Percentiles rank a stretch among this genome's conserved stretches.
phyloP scores from a whole-genome alignment of 228 moss, liverwort and hornwort species.

The Sphagnum magellanicum region DNA sequence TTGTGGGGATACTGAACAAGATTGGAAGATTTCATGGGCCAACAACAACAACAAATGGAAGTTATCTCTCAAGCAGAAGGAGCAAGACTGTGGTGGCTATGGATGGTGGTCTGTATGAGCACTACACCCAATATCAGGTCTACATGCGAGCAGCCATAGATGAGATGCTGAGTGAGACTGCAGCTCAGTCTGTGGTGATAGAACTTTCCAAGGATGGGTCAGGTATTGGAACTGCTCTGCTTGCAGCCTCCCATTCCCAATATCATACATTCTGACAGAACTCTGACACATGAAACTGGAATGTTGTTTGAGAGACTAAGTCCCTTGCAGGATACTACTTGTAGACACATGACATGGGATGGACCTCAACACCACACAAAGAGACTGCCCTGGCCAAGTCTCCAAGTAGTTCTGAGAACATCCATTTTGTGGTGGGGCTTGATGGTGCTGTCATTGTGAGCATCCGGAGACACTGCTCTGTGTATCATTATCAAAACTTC shows the following conservation, averaged over 20 bases:
- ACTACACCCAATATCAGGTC: slow-evolving; percentile 64
- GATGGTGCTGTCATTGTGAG: too few relatives aligned
- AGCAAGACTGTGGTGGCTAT: slow-evolving; percentile 85
- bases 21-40: slow-evolving; percentile 55
- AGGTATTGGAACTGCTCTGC: slow-evolving; percentile 85
- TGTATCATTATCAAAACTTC: too few relatives aligned
- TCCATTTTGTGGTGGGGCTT: too few relatives aligned
- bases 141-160: slow-evolving; percentile 72
- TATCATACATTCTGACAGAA: slow-evolving; percentile 3
- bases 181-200: slow-evolving; percentile 60
- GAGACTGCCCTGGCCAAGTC: too few relatives aligned
- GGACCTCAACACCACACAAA: too few relatives aligned
- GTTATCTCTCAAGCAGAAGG: slow-evolving; percentile 29
- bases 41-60: slow-evolving; percentile 10
- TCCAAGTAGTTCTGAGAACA: too few relatives aligned
- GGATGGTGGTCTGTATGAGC: slow-evolving; percentile 94
- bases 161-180: slow-evolving; percentile 72
- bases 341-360: too few relatives aligned
- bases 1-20: slow-evolving; percentile 75
- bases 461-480: too few relatives aligned
- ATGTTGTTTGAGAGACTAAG: too few relatives aligned
- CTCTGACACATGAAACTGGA: too few relatives aligned
- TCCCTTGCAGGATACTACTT: too few relatives aligned
- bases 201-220: slow-evolving; percentile 92
- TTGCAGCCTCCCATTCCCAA: slow-evolving; percentile 85